Evolutionary conservation across 371 early-diverging fungal species (phyloP).

Genomic region (Mucor plumbeus): DNA sequence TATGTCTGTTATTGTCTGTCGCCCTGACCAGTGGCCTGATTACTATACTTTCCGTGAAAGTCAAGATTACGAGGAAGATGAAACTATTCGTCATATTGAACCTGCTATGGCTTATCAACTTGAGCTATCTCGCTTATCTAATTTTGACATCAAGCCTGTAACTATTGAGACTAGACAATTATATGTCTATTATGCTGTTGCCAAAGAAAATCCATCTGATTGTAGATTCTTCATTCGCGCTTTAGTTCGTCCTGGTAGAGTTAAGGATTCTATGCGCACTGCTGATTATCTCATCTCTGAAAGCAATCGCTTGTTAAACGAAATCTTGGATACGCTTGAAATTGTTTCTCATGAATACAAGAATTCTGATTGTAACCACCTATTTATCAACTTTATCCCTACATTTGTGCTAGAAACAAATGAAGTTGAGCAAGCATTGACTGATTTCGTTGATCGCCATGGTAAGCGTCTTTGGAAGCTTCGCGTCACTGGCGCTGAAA

Average conservation of each 20-base stretch:
- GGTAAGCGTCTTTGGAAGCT: slow-evolving; percentile 95
- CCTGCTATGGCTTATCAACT: slow-evolving; percentile 97
- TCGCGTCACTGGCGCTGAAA: slow-evolving; percentile 93
- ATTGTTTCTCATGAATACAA: slow-evolving; percentile 86
- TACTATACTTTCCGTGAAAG: slow-evolving; percentile 97
- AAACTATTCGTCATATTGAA: slow-evolving; percentile 96
- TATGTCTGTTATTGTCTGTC: slow-evolving; percentile 88
- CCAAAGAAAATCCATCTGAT: slow-evolving; percentile 93
- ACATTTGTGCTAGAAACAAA: slow-evolving; percentile 88
- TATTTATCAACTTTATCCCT: slow-evolving; percentile 97
- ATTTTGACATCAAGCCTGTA: slow-evolving; percentile 95
- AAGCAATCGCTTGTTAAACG: slow-evolving; percentile 89
- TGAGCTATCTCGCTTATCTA: slow-evolving; percentile 89
- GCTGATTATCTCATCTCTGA: slow-evolving; percentile 94
- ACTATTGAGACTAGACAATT: slow-evolving; percentile 91
- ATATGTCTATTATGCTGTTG: slow-evolving; percentile 94
- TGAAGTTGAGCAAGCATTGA: slow-evolving; percentile 84
- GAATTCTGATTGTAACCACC: slow-evolving; percentile 97
- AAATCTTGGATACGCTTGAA: slow-evolving; percentile 94
- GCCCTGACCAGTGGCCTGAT: slow-evolving; percentile 82
- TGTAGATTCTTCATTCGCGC: slow-evolving; percentile 97
- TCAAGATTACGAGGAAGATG: slow-evolving; percentile 86
- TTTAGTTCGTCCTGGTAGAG: slow-evolving; percentile 91
- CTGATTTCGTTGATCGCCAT: slow-evolving; percentile 91
- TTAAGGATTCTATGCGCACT: slow-evolving; percentile 80